These are phyloP conservation scores for Omphalotus olearius DNA, from an alignment of 1,284 basidiomycete species.

Conservation along the genomic window DNA sequence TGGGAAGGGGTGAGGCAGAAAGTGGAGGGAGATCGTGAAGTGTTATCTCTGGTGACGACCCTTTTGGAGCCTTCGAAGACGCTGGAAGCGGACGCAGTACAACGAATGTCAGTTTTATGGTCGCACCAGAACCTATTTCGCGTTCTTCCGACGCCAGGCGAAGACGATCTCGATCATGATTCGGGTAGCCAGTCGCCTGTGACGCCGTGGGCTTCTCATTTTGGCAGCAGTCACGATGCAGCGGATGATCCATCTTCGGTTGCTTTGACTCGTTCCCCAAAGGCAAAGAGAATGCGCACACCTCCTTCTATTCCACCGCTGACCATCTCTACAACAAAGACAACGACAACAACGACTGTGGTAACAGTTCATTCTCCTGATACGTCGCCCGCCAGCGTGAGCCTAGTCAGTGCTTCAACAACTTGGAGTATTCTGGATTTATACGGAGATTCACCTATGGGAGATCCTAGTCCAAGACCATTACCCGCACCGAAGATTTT, in stretches of 20 bases:
- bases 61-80: constrained; percentile 9
- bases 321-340: constrained; percentile 9
- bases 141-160: constrained; percentile 11
- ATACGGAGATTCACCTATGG: constrained; percentile 9
- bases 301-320: constrained; percentile 1
- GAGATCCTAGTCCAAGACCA: neutral
- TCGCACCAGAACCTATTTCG: constrained; percentile 13
- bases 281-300: too few relatives aligned
- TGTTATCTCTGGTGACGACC: constrained; percentile 1
- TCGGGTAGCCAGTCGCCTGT: neutral
- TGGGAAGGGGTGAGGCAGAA: constrained; percentile 6
- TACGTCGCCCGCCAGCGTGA: constrained; percentile 6
- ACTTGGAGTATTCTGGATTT: constrained; percentile 13
- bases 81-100: constrained; percentile 4
- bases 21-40: neutral
- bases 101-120: constrained; percentile 11
- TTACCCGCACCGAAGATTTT: constrained; percentile 3
- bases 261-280: too few relatives aligned
- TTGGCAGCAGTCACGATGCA: neutral
- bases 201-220: neutral
- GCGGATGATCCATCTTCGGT: neutral
- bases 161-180: constrained; percentile 1
- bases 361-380: constrained; percentile 10
- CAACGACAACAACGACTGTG: constrained; percentile 11
- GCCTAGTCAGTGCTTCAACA: constrained; percentile 10